Percentiles rank a stretch among this genome's conserved stretches.
Conservation (phyloP, 352 stramenopile genomes). For the Pythium aristosporum region DNA sequence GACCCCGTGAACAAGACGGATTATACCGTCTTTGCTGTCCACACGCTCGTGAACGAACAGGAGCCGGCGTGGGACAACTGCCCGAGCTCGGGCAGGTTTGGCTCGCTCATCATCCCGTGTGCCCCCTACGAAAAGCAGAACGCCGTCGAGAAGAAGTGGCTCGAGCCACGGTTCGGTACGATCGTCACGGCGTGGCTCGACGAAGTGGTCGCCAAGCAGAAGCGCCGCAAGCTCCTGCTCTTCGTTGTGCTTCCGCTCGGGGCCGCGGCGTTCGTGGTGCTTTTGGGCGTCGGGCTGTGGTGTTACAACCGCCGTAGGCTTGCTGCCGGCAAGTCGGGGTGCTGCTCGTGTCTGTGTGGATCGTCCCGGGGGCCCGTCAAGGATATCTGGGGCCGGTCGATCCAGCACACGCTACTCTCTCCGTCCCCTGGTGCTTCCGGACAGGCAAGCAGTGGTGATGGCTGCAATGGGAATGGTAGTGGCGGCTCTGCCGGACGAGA, state of each 20-base stretch:
- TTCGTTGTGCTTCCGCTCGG: slow-evolving; percentile 36
- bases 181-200: slow-evolving; percentile 40
- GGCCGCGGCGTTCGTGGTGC: slow-evolving; percentile 21
- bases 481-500: background rate
- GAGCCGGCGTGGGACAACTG: slow-evolving; percentile 27
- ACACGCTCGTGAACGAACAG: slow-evolving; percentile 19
- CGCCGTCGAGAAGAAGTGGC: slow-evolving; percentile 28
- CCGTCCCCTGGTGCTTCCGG: slow-evolving; percentile 11
- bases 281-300: slow-evolving; percentile 23
- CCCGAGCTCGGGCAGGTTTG: slow-evolving; percentile 10
- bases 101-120: slow-evolving; percentile 38
- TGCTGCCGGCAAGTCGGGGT: slow-evolving; percentile 3
- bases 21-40: slow-evolving; percentile 28
- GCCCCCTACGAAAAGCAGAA: slow-evolving; percentile 12
- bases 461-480: background rate
- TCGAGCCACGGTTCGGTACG: slow-evolving; percentile 25
- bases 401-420: slow-evolving; percentile 23
- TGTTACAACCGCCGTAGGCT: slow-evolving; percentile 26
- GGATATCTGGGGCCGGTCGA: slow-evolving; percentile 19
- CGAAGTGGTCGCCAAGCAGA: slow-evolving; percentile 21
- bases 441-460: background rate
- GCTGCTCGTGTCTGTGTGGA: slow-evolving; percentile 10
- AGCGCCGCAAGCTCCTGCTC: slow-evolving; percentile 25
- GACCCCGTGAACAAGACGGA: slow-evolving; percentile 15
- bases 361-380: slow-evolving; percentile 2